Base-by-base conservation (phyloP, 805 yeast species). In the Candida argentea region DNA sequence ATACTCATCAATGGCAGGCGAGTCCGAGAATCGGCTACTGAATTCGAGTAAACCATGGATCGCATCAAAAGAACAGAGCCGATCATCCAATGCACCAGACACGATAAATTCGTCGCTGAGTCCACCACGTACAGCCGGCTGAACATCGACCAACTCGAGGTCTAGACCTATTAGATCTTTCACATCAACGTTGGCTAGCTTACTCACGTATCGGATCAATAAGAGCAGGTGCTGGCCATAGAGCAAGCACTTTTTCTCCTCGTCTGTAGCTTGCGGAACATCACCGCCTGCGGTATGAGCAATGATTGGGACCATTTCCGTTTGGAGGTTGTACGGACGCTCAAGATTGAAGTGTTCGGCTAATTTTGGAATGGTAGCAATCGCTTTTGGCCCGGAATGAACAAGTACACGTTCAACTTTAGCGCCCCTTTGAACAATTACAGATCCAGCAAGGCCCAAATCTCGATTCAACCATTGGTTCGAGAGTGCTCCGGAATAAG, bases 401-500 rank as follows among this genome's bases (percentile, higher is more conserved):
- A 61, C 46, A 21, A 58, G 41, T 25, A 44, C 40, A 4, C 52
- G 37, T 4, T 17, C 26, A 3, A 56, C 30, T 16, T 40, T 42
- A 1, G 55, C 55, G 14, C 34, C 34, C 4, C 22, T 13, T 20
- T 44, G 44, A 1, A 51, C 46, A 15, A 57, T 37, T 20, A 60
- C 38, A 10, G 52, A 34, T 6, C 68, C 68, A 4, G 63, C 66
- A 21, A 61, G 36, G 3, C 65, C 66, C 36, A 61, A 50, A 33
- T 61, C 68, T 29, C 68, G 40, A 35, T 58, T 61, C 33, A 56
- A 44, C 66, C 67, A 60, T 4, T 52, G 29, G 19, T 46, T 41
- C 20, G 43, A 48, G 18, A 57, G 40, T 2, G 53, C 39, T 3
- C 65, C 64, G 2, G 64, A 55, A 32, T 61, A 61, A 5, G 57